Percentiles rank a stretch among this genome's conserved stretches.
These are phyloP conservation scores for Populus nigra DNA, from an alignment of 345 rosid species.

Conservation along the genomic window DNA sequence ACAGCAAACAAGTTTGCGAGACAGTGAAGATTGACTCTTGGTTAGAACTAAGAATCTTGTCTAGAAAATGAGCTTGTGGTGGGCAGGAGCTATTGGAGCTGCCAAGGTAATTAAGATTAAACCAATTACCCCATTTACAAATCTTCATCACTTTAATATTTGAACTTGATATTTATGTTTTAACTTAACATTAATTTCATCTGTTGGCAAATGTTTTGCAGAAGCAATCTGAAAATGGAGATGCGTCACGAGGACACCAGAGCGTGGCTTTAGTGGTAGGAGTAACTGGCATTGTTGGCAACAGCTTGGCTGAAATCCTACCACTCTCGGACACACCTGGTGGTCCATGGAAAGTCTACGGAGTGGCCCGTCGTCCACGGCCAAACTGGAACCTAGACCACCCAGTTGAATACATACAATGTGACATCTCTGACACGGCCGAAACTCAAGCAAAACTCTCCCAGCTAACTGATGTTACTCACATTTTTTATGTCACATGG, in stretches of 20 bases:
- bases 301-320: constrained; percentile 78
- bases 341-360: constrained; percentile 86
- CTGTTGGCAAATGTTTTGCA: constrained; percentile 21
- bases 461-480: constrained; percentile 56
- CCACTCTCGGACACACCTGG: constrained; percentile 80
- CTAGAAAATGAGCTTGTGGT: constrained; percentile 51
- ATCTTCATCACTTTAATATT: not conserved
- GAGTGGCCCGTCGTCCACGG: constrained; percentile 77
- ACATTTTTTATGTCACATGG: constrained; percentile 75
- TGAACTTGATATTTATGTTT: not conserved
- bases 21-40: not conserved
- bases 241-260: constrained; percentile 36
- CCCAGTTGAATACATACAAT: constrained; percentile 71
- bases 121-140: not conserved
- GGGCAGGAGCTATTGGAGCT: constrained; percentile 56
- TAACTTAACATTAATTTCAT: not conserved
- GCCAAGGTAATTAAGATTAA: constrained; percentile 29
- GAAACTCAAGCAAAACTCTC: constrained; percentile 55
- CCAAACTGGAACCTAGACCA: constrained; percentile 66
- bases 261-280: constrained; percentile 68
- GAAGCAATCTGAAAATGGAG: constrained; percentile 50
- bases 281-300: constrained; percentile 78
- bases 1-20: not conserved
- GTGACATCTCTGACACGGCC: constrained; percentile 47
- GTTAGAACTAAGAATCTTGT: not conserved